Base-by-base conservation (phyloP, 2,329 filamentous ascomycete species). In the Penicillium frequentans region DNA sequence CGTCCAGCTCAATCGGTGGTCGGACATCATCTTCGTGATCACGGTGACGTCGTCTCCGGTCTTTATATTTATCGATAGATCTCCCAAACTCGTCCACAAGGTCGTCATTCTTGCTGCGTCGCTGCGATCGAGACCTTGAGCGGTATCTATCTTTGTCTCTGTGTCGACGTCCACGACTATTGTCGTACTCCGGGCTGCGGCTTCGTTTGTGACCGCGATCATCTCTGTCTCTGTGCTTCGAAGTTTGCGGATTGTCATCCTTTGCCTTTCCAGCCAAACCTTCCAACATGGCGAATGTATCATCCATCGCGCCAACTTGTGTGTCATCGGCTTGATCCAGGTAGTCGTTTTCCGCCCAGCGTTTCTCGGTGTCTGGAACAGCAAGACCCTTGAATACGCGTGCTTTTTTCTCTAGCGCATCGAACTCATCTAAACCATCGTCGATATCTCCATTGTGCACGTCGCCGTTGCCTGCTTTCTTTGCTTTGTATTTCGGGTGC, bases 261-360 rank as follows among this genome's bases (percentile, higher is more conserved):
- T 73, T 80, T 49, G 80, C 78, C 68, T 89, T 91, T 8, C 85
- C 84, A 60, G 92, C 92, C 39, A 98, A 77, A 0, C 87, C 89
- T 73, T 98, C 95, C n/a, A 99, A 75, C 68, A 96, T 83, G 0
- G 93, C 93, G 66, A 99, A 86, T 0, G 95, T 96, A 74, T 99
- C 93, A 69, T 98, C 95, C 69, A 97, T 89, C 21, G 86, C 90
- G 70, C 90, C 89, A 1, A 77, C 78, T 57, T 79, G 79, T 23
- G 73, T 71, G 53, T 76, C 73, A n/a, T 66, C 60, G 21, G 66
- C 65, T 26, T 46, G 73, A 71, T 52, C 68, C 70, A 67, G 66
- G 33, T 75, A 74, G 21, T 75, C 79, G 27, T 83, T 79, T 43
- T 84, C 81, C 7, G 80, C 78, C 72, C 81, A 86, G 16, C 77